A percentile compares a stretch with the other conserved stretches of the same genome.
Conservation (phyloP, 2,329 filamentous ascomycete species). For the Triangularia verruculosa region DNA sequence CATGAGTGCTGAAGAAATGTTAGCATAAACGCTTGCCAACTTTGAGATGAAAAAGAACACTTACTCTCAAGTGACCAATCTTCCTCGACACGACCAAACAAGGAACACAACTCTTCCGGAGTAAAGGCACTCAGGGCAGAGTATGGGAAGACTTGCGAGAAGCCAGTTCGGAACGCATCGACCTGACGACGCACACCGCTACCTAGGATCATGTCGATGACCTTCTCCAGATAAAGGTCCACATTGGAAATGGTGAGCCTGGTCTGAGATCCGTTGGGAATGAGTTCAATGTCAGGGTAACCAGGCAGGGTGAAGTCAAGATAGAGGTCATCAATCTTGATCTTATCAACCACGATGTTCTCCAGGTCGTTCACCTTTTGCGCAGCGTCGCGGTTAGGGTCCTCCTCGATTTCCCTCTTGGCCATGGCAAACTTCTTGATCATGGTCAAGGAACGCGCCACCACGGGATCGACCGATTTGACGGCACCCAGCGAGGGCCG, state of each 20-base stretch:
- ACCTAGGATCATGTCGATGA: slow-evolving; percentile 90
- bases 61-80: slow-evolving; percentile 97
- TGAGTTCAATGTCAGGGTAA: slow-evolving; percentile 80
- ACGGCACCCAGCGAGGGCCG: slow-evolving; percentile 85
- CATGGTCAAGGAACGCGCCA: slow-evolving; percentile 80
- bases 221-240: slow-evolving; percentile 80
- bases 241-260: slow-evolving; percentile 88
- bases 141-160: slow-evolving; percentile 95
- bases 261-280: slow-evolving; percentile 69
- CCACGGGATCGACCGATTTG: slow-evolving; percentile 79
- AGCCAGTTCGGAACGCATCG: slow-evolving; percentile 85
- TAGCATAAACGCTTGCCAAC: background rate
- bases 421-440: slow-evolving; percentile 82
- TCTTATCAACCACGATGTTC: slow-evolving; percentile 70
- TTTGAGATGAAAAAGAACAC: slow-evolving; percentile 36
- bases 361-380: slow-evolving; percentile 71
- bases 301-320: slow-evolving; percentile 95
- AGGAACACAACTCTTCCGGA: slow-evolving; percentile 87
- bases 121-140: slow-evolving; percentile 90
- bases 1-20: slow-evolving; percentile 68
- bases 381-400: slow-evolving; percentile 59
- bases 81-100: slow-evolving; percentile 90
- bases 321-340: slow-evolving; percentile 78
- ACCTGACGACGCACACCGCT: slow-evolving; percentile 83
- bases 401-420: slow-evolving; percentile 76